Evolutionary conservation across 2,329 filamentous ascomycete species (phyloP).

Genomic region (Neonectria magnoliae): DNA sequence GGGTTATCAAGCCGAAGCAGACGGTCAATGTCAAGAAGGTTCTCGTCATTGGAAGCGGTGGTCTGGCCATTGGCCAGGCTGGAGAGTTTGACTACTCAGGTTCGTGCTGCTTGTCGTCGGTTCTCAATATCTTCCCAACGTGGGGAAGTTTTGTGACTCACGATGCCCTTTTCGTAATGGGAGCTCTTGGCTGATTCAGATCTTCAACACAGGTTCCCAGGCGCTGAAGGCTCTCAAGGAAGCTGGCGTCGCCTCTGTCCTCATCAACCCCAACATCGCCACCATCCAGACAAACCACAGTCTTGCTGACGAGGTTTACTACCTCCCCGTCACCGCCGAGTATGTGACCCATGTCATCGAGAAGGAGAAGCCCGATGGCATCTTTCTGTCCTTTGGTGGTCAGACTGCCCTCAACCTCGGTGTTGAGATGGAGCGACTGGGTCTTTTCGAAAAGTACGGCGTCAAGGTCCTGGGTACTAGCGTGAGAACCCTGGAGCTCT

Average conservation of each 20-base stretch:
- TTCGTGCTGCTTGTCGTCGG: constrained; percentile 57
- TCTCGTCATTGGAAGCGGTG: constrained; percentile 93
- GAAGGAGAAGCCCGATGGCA: constrained; percentile 93
- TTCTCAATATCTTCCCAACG: constrained; percentile 11
- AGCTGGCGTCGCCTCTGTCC: constrained; percentile 87
- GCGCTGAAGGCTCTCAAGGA: constrained; percentile 97
- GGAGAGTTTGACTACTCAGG: constrained; percentile 99
- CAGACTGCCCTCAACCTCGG: constrained; percentile 97
- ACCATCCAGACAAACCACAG: constrained; percentile 98
- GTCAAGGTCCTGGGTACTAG: constrained; percentile 96
- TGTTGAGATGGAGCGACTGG: constrained; percentile 96
- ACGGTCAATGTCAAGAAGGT: constrained; percentile 96
- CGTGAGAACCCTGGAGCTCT: constrained; percentile 91
- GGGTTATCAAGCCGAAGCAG: constrained; percentile 81
- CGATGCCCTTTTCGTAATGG: constrained; percentile 7
- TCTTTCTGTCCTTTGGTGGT: constrained; percentile 96
- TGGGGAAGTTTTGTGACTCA: constrained; percentile 30
- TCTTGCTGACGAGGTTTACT: constrained; percentile 97
- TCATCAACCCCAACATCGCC: constrained; percentile 98
- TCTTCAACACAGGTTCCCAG: constrained; percentile 76
- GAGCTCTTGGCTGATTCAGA: constrained; percentile 32
- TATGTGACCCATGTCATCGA: constrained; percentile 98
- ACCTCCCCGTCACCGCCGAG: constrained; percentile 95
- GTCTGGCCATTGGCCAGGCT: constrained; percentile 95
- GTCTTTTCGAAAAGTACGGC: constrained; percentile 92